Base-by-base conservation (phyloP, 179 eudicot genomes). In the Drosera spatulata region DNA sequence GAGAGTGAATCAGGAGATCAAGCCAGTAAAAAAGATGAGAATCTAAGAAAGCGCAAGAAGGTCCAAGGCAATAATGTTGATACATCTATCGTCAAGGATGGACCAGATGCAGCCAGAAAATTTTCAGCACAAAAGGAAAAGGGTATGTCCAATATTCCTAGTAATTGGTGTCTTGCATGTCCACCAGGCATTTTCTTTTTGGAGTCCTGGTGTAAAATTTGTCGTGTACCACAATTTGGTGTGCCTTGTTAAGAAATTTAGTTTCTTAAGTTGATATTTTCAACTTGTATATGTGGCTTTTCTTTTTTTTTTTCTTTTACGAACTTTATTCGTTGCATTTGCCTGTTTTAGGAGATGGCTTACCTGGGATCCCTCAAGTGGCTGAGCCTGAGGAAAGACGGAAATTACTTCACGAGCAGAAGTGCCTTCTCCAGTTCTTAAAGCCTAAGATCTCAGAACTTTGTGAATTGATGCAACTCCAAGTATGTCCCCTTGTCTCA, bases 1-100 rank as follows among this genome's bases (percentile, higher is more conserved):
- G 78, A 67, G 49, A 73, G 59, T 7, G 45, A 71, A 40, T 59
- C 69, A 43, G 46, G 50, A 51, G 47, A 75, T 38, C 41, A 72
- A 39, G 75, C 69, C 38, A 61, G 4, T 61, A 76, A 77, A 63
- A 69, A 42, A 66, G 83, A 69, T 72, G 86, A 80, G 59, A 62
- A 63, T 53, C 49, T 54, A 61, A 85, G 78, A 78, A 86, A 78
- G 71, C 81, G 74, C 51, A 81, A 70, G 77, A 86, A 79, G 72
- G 52, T 56, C 60, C 77, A 58, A 39, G 63, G 47, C 47, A 56
- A 67, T 60, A 72, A 59, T 59, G 49, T 55, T 55, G 77, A 72
- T 58, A 62, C 75, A 66, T 56, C 77, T 65, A 61, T 73, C 60
- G 68, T 61, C 39, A 75, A 69, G 64, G 61, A 67, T 64, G 67